Percentiles rank a stretch among this genome's conserved stretches.
Evolutionary conservation across 2,329 filamentous ascomycete species (phyloP).

Genomic region (Neonectria magnoliae): DNA sequence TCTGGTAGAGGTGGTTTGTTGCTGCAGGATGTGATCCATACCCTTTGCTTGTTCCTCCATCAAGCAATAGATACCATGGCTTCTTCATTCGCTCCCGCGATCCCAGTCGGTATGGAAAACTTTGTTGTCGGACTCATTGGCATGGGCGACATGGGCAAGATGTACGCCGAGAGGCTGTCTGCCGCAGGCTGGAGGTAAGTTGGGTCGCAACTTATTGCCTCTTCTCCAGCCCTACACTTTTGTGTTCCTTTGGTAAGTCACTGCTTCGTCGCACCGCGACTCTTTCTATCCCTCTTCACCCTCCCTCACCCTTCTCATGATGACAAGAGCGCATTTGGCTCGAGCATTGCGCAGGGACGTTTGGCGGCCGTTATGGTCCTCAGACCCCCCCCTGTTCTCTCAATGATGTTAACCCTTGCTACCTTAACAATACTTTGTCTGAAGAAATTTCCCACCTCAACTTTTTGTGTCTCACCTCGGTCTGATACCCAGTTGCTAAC

Average conservation of each 20-base stretch:
- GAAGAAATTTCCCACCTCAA: conserved; percentile 59
- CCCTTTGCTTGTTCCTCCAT: conserved; percentile 37
- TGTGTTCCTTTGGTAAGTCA: conserved; percentile 37
- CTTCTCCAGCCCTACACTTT: conserved; percentile 22
- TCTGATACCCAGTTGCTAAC: conserved; percentile 38
- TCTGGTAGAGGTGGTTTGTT: conserved; percentile 25
- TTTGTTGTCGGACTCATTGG: conserved; percentile 94
- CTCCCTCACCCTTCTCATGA: conserved; percentile 68
- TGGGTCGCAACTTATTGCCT: conserved; percentile 21
- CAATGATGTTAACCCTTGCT: conserved; percentile 99
- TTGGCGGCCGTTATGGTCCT: conserved; percentile 81
- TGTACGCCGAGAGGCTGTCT: conserved; percentile 92
- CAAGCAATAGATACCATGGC: conserved; percentile 45
- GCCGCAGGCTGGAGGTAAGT: conserved; percentile 93
- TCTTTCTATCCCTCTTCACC: background rate
- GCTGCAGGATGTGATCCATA: conserved; percentile 43
- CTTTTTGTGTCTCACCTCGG: conserved; percentile 15
- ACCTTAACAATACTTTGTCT: conserved; percentile 88
- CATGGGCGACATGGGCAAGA: conserved; percentile 99
- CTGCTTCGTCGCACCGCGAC: conserved; percentile 6
- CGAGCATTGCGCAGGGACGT: conserved; percentile 82
- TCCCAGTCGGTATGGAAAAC: conserved; percentile 66
- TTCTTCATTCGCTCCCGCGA: conserved; percentile 34
- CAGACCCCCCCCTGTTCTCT: conserved; percentile 70
- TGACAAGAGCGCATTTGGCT: conserved; percentile 99